A percentile compares a stretch with the other conserved stretches of the same genome.
Conservation (phyloP, 768 basidiomycete species). For the Hygrocybe punicea region DNA sequence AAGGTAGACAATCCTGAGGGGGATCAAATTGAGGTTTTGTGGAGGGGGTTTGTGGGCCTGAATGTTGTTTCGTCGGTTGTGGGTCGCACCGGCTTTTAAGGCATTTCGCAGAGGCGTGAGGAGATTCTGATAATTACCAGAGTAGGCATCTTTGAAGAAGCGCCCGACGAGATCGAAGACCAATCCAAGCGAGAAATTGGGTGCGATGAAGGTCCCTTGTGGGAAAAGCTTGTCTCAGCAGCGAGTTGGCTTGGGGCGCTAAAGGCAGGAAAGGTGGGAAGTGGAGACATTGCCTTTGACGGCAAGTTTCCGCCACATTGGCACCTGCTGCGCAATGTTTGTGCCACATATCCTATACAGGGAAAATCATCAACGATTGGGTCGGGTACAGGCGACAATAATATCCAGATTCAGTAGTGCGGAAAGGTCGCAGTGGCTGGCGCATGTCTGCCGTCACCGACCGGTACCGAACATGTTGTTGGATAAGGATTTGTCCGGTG, state of each 20-base stretch:
- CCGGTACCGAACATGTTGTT: no score
- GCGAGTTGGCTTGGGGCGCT: not conserved
- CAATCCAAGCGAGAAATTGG: conserved; percentile 10
- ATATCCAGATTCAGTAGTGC: not conserved
- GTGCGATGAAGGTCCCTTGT: conserved; percentile 7
- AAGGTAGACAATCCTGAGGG: not conserved
- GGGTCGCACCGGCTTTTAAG: not conserved
- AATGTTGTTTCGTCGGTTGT: not conserved
- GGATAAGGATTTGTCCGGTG: no score
- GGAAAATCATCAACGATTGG: conserved; percentile 8
- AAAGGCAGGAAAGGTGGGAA: not conserved
- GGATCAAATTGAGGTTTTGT: not conserved
- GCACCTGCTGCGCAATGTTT: conserved; percentile 2
- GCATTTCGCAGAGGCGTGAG: not conserved
- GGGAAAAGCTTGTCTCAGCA: conserved; percentile 6
- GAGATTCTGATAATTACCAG: conserved; percentile 2
- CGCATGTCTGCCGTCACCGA: no score
- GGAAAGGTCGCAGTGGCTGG: not conserved
- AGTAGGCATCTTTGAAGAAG: conserved; percentile 6
- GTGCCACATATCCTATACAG: not conserved
- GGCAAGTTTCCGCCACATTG: not conserved
- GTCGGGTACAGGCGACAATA: conserved; percentile 1
- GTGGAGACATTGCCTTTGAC: conserved; percentile 1
- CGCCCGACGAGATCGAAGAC: not conserved
- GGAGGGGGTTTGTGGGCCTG: not conserved